Conservation (phyloP, 2,329 filamentous ascomycete species). For the Fusarium tuaranense region DNA sequence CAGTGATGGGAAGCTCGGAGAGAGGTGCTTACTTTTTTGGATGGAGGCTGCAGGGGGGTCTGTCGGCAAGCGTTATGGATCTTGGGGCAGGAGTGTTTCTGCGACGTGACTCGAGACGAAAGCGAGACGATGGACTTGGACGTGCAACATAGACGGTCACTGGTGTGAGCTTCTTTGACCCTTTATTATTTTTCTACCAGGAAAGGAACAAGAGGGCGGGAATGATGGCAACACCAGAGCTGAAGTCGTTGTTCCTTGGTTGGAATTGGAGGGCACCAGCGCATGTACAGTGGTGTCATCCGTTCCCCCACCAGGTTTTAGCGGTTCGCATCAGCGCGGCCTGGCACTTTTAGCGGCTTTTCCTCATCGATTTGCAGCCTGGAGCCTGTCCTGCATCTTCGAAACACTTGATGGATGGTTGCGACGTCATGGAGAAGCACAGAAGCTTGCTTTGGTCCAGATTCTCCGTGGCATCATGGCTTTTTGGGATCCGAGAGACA, state of each 20-base stretch:
- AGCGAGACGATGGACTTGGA: slow-evolving; percentile 30
- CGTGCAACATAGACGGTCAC: slow-evolving; percentile 1
- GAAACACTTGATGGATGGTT: slow-evolving; percentile 32
- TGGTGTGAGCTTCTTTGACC: slow-evolving; percentile 24
- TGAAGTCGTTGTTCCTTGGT: slow-evolving; percentile 28
- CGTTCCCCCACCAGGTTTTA: slow-evolving; percentile 29
- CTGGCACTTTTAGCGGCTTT: slow-evolving; percentile 16
- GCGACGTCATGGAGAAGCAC: slow-evolving; percentile 41
- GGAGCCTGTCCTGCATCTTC: slow-evolving; percentile 27
- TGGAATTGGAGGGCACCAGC: slow-evolving; percentile 29
- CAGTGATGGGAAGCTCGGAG: slow-evolving; percentile 23
- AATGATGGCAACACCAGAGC: slow-evolving; percentile 2
- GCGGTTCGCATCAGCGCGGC: slow-evolving; percentile 12
- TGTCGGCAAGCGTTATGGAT: slow-evolving; percentile 24
- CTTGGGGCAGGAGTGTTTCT: slow-evolving; percentile 26
- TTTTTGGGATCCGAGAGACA: slow-evolving; percentile 7
- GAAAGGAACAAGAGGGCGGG: slow-evolving; percentile 2
- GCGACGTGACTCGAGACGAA: slow-evolving; percentile 27
- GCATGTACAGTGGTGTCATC: slow-evolving; percentile 38
- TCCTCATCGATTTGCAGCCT: slow-evolving; percentile 23
- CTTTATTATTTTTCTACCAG: slow-evolving; percentile 8
- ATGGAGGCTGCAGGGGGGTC: slow-evolving; percentile 22
- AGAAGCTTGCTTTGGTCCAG: slow-evolving; percentile 40
- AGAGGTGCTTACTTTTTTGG: slow-evolving; percentile 21
- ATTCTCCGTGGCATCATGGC: slow-evolving; percentile 10